A percentile compares a stretch with the other conserved stretches of the same genome.
Evolutionary conservation across 2,329 filamentous ascomycete species (phyloP).

Genomic region (Colletotrichum ledebouriae): DNA sequence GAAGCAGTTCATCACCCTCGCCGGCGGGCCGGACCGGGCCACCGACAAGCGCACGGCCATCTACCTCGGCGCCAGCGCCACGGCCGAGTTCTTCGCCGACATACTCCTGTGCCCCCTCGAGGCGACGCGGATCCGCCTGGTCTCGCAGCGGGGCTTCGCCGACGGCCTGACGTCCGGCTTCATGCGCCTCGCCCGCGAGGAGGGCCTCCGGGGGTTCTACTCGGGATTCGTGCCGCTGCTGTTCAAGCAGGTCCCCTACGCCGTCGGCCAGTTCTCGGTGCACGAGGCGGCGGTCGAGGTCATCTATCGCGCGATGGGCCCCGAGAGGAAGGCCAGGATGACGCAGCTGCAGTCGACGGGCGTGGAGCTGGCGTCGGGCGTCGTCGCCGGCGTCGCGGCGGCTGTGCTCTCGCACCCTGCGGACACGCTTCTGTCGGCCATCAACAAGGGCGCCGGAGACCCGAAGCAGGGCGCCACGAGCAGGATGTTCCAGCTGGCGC

Average conservation of each 20-base stretch:
- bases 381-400: slow-evolving; percentile 89
- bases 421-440: slow-evolving; percentile 72
- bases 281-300: slow-evolving; percentile 89
- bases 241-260: slow-evolving; percentile 93
- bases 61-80: slow-evolving; percentile 80
- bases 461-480: slow-evolving; percentile 61
- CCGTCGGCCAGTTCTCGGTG: slow-evolving; percentile 93
- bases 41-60: slow-evolving; percentile 65
- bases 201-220: slow-evolving; percentile 88
- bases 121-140: slow-evolving; percentile 83
- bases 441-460: slow-evolving; percentile 68
- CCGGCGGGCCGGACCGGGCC: slow-evolving; percentile 66
- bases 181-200: slow-evolving; percentile 79
- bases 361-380: slow-evolving; percentile 87
- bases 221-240: slow-evolving; percentile 89
- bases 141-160: slow-evolving; percentile 85
- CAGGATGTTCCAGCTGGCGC: slow-evolving; percentile 65
- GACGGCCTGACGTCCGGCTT: slow-evolving; percentile 79
- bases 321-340: slow-evolving; percentile 74
- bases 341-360: slow-evolving; percentile 80
- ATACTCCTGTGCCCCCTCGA: slow-evolving; percentile 91
- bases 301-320: slow-evolving; percentile 78
- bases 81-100: slow-evolving; percentile 80
- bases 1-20: slow-evolving; percentile 81
- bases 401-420: slow-evolving; percentile 91